These are phyloP conservation scores for Hexamita inflata DNA, from an alignment of 208 protist genomes.

Conservation along the genomic window DNA sequence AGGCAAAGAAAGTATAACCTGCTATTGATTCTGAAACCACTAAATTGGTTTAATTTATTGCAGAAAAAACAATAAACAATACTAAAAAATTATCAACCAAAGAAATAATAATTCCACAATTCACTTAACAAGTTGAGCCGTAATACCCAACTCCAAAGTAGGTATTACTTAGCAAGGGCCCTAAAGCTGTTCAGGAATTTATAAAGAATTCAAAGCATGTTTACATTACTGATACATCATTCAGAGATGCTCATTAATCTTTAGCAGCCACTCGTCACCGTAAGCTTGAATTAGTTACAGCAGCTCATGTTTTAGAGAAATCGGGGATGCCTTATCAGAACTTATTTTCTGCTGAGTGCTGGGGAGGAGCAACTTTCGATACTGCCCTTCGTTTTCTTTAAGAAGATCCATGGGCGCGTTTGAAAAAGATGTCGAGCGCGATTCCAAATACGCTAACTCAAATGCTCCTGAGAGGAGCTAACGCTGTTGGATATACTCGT, in stretches of 20 bases:
- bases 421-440: constrained; percentile 50
- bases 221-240: constrained; percentile 66
- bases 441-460: constrained; percentile 67
- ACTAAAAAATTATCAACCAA: background rate
- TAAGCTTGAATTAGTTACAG: constrained; percentile 59
- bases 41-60: background rate
- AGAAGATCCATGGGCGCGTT: constrained; percentile 61
- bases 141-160: background rate
- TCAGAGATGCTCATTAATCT: constrained; percentile 60
- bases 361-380: constrained; percentile 71
- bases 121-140: background rate
- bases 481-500: constrained; percentile 68
- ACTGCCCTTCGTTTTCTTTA: constrained; percentile 61
- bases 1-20: background rate
- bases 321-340: constrained; percentile 30
- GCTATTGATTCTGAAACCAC: background rate
- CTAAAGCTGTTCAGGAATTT: constrained; percentile 31
- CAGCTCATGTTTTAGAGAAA: constrained; percentile 41
- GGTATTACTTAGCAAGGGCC: constrained; percentile 26
- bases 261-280: constrained; percentile 65
- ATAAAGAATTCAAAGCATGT: constrained; percentile 37
- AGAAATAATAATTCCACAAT: background rate
- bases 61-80: background rate
- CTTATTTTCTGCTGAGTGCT: constrained; percentile 55
- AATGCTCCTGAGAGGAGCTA: constrained; percentile 68